Percentiles rank a stretch among this genome's conserved stretches.
These are phyloP conservation scores for Cyamopsis tetragonoloba DNA, from an alignment of 306 rosid genomes.

Conservation along the genomic window DNA sequence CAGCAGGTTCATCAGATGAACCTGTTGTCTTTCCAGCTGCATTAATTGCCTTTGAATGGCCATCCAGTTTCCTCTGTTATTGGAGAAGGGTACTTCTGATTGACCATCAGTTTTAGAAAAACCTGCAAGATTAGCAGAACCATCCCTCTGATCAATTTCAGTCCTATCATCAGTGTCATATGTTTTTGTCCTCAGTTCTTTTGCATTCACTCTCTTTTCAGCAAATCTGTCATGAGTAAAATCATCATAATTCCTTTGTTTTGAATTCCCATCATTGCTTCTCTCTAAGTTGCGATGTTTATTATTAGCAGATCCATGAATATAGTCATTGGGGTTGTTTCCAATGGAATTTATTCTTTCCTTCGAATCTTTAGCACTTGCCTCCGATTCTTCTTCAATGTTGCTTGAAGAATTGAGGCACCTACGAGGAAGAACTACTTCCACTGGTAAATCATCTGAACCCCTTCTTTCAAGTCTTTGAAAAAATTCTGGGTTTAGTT, in stretches of 20 bases:
- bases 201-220: constrained; percentile 64
- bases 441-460: constrained; percentile 85
- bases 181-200: constrained; percentile 60
- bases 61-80: constrained; percentile 90
- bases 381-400: constrained; percentile 56
- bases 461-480: constrained; percentile 86
- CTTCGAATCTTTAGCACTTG: constrained; percentile 44
- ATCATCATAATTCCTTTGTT: constrained; percentile 51
- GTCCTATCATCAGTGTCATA: constrained; percentile 50
- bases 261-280: constrained; percentile 47
- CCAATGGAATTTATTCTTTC: constrained; percentile 45
- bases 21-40: constrained; percentile 94
- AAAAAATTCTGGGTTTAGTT: constrained; percentile 86
- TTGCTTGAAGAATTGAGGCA: constrained; percentile 61
- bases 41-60: constrained; percentile 90
- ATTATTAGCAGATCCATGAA: constrained; percentile 46
- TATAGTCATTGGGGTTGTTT: constrained; percentile 46
- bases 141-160: constrained; percentile 64
- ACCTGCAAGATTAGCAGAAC: constrained; percentile 60
- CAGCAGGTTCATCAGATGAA: constrained; percentile 96
- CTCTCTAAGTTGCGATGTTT: constrained; percentile 57
- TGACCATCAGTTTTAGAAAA: constrained; percentile 80
- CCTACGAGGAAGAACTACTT: constrained; percentile 86
- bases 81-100: constrained; percentile 69
- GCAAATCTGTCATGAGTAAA: constrained; percentile 48